Conservation (phyloP, 768 basidiomycete species). For the Pleurotus tuber-regium region DNA sequence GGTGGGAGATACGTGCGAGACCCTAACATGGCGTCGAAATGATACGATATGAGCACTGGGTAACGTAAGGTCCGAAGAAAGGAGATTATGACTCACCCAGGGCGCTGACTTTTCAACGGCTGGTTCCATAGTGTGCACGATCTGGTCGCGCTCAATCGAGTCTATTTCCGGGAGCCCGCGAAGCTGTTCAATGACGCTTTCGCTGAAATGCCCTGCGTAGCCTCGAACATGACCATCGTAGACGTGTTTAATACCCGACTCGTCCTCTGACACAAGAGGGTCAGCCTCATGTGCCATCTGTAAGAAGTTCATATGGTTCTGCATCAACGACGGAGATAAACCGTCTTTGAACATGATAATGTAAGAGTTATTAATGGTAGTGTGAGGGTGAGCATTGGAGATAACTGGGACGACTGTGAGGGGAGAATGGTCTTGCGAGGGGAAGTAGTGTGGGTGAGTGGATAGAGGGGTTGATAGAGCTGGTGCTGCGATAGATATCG, state of each 20-base stretch:
- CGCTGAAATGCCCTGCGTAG: constrained; percentile 80
- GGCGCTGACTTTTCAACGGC: constrained; percentile 66
- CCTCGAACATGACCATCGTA: constrained; percentile 74
- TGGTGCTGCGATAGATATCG: constrained; percentile 35
- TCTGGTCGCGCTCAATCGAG: constrained; percentile 91
- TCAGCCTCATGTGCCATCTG: constrained; percentile 57
- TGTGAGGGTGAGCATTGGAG: constrained; percentile 60
- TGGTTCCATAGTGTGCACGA: constrained; percentile 70
- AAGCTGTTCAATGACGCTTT: constrained; percentile 68
- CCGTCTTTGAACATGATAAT: constrained; percentile 86
- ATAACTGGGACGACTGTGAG: constrained; percentile 60
- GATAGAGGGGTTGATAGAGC: constrained; percentile 43
- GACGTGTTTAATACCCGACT: constrained; percentile 65
- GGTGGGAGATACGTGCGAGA: constrained; percentile 92
- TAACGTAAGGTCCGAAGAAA: background rate
- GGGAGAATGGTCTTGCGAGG: constrained; percentile 35
- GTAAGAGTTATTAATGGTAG: constrained; percentile 87
- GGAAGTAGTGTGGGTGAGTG: constrained; percentile 14
- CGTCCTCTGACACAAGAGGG: constrained; percentile 43
- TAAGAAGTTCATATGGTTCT: constrained; percentile 81
- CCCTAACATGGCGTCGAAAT: too few species aligned
- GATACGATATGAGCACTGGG: background rate
- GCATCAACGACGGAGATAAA: constrained; percentile 50
- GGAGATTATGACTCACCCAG: constrained; percentile 60
- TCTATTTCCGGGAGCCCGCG: constrained; percentile 86